Base-by-base conservation (phyloP, 345 rosid genomes). In the Heritiera littoralis region DNA sequence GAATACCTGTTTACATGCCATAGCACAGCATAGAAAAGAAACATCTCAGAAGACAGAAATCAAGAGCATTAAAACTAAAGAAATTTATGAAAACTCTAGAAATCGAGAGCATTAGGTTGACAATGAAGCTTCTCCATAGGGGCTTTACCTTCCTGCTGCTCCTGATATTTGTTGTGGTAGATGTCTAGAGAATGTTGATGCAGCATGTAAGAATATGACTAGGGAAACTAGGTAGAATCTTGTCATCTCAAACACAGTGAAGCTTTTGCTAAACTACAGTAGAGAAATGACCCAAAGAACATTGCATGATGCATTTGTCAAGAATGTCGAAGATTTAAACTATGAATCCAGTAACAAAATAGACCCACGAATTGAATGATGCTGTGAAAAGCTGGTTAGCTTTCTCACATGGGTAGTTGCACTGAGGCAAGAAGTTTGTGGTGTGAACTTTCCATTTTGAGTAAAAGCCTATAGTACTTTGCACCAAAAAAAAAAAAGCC, bases 121-220 rank as follows among this genome's bases (percentile, higher is more conserved):
- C 40, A 80, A 66, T 40, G n/a, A 48, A 58, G 74, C 75, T 12
- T 38, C 2, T 48, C 74, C 11, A 9, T 54, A n/a, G 32, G 49
- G n/a, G 63, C 85, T 54, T 86, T 38, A 86, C 83, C 83, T 65
- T 58, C 48, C 61, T 10, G 32, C 76, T 73, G 74, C 83, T 65
- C 79, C 84, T 46, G 79, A 45, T 55, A 56, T 67, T 18, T 49
- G 69, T 59, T 1, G 9, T 5, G 59, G 14, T 11, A 59, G 15
- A 72, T 18, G 65, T 18, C 74, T 64, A n/a, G 84, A 81, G 77
- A 32, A 80, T 65, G 77, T 52, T 9, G 65, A 65, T 12, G 60
- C 74, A 28, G 67, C 74, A 65, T 69, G 78, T 38, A 46, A 78
- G 68, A 81, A 28, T 40, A 40, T 5, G 48, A 75, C 52, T 15